Evolutionary conservation across 495 filamentous ascomycete species (phyloP).

Genomic region (Sphaerosporella brunnea): DNA sequence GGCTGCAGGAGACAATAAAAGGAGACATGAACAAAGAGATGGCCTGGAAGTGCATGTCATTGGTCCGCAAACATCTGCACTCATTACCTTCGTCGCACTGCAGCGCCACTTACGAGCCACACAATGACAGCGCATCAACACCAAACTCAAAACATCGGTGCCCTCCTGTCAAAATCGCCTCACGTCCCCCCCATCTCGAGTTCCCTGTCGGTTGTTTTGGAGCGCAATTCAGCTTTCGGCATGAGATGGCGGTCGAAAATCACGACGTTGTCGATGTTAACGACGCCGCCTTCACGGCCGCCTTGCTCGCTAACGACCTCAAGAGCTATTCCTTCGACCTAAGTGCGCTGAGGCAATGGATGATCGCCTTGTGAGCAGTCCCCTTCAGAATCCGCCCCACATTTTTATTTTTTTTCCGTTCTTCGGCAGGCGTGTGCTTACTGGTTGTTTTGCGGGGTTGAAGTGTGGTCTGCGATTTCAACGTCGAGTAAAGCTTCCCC

Average conservation of each 20-base stretch:
- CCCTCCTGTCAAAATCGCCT: no score
- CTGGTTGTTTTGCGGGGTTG: neutral
- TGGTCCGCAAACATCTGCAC: no score
- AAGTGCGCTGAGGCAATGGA: constrained; percentile 25
- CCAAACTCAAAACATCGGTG: no score
- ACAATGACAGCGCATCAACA: neutral
- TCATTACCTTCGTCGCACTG: neutral
- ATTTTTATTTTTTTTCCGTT: neutral
- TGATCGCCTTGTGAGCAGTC: constrained; percentile 21
- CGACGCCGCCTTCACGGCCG: neutral
- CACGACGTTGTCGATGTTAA: constrained; percentile 1
- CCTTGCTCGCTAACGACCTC: constrained; percentile 10
- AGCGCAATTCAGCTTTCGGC: constrained; percentile 4
- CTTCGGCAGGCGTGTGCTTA: constrained; percentile 4
- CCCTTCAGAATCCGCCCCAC: neutral
- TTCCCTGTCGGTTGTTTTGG: no score
- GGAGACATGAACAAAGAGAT: no score
- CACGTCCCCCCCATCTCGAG: neutral
- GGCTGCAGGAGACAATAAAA: no score
- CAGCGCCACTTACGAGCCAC: neutral
- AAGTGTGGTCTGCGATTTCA: constrained; percentile 26
- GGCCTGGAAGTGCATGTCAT: no score
- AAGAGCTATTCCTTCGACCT: constrained; percentile 23
- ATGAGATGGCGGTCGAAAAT: constrained; percentile 5
- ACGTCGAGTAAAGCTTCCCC: constrained; percentile 17